Base-by-base conservation (phyloP, 768 basidiomycete species). In the Auriscalpium orientale region DNA sequence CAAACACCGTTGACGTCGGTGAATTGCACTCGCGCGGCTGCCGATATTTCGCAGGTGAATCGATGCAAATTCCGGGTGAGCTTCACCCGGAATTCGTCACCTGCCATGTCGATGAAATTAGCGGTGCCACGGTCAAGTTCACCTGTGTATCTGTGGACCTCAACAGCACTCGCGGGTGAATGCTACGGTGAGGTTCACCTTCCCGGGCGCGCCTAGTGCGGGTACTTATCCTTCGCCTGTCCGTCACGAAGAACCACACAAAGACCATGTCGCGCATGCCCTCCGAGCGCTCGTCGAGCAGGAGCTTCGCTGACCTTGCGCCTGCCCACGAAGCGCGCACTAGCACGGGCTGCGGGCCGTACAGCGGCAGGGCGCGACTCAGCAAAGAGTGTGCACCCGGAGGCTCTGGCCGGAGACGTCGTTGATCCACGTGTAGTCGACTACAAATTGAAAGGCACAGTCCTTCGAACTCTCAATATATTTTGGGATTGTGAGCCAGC, bases 161-260 rank as follows among this genome's bases (percentile, higher is more conserved):
- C 38, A 40, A 16, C 9, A 9, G 9, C 10, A 9, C 10, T 9
- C 9, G 9, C 10, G 38, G 16, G 49, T 28, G 28, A 33, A 4
- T 2, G 48, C 58, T 2, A 12, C 10, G 58, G 5, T 8, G 4
- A 6, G 22, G 58, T 55, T 2, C 22, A 45, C 35, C 44, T 59
- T 34, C 43, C 52, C 9, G 55, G 44, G 13, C 38, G 33, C 2
- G 55, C 54, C 37, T 59, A 55, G 8, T 36, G 48, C 55, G 53
- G 55, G 13, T 58, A 58, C n/a, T n/a, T n/a, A n/a, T n/a, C 12
- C 58, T 58, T n/a, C 58, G 58, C 46, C 60, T 58, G 22, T 62
- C 60, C 12, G 59, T 13, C 21, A 62, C 16, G 16, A 62, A 58
- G 35, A 62, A 62, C 38, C 58, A 62, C 11, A 55, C 51, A n/a